Evolutionary conservation across 179 eudicot species (phyloP).

Genomic region (Monotropa hypopitys): DNA sequence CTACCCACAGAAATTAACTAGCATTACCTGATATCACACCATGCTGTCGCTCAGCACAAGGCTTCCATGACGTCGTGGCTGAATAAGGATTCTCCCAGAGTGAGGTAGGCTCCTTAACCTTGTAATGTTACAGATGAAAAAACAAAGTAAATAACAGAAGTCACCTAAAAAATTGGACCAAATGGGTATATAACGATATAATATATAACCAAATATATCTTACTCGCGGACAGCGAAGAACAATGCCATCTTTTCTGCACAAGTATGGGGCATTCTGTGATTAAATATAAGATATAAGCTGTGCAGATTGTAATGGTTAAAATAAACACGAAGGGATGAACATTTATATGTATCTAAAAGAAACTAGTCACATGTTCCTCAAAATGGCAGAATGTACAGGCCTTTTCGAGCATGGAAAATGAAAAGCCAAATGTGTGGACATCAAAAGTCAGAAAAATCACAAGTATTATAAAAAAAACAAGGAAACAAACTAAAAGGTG

Average conservation of each 20-base stretch:
- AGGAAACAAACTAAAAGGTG: not conserved
- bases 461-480: not conserved
- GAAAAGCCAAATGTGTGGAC: not conserved
- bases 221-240: constrained; percentile 81
- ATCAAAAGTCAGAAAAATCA: not conserved
- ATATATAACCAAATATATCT: constrained; percentile 19
- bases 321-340: not conserved
- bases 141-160: not conserved
- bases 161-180: not conserved
- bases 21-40: constrained; percentile 54
- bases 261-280: constrained; percentile 90
- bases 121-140: constrained; percentile 8
- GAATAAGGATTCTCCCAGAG: constrained; percentile 94
- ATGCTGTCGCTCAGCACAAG: constrained; percentile 75
- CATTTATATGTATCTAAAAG: not conserved
- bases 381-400: not conserved
- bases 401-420: not conserved
- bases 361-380: not conserved
- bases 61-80: constrained; percentile 95
- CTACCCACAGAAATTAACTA: not conserved
- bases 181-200: not conserved
- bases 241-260: constrained; percentile 85
- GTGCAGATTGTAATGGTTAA: not conserved
- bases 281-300: constrained; percentile 3
- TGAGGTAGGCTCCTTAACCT: constrained; percentile 86